These are phyloP conservation scores for Tolypocladium album DNA, from an alignment of 2,329 filamentous ascomycete species.

Conservation along the genomic window DNA sequence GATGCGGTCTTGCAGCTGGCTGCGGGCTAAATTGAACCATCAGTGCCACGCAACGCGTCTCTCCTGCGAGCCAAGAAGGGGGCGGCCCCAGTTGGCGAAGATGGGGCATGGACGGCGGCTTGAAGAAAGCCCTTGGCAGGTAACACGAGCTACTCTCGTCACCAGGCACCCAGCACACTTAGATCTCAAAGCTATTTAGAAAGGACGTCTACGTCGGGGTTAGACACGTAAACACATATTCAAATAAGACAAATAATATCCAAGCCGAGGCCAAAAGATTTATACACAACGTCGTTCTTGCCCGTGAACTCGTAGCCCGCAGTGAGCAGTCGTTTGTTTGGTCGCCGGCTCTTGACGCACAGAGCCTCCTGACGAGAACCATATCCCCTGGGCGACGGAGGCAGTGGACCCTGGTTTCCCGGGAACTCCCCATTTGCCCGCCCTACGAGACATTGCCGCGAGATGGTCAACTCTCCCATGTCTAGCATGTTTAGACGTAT, in stretches of 20 bases:
- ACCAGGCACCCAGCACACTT: no score
- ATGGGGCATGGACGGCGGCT: not conserved
- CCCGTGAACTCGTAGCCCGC: not conserved
- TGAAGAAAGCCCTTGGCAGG: not conserved
- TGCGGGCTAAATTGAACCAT: not conserved
- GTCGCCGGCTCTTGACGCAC: not conserved
- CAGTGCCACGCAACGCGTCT: not conserved
- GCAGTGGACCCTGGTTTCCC: not conserved
- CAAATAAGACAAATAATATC: not conserved
- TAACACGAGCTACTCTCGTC: not conserved
- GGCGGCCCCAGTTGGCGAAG: no score
- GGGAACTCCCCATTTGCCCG: not conserved
- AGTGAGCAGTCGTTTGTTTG: not conserved
- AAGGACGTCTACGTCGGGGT: not conserved
- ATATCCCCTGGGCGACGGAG: not conserved
- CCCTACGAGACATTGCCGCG: not conserved
- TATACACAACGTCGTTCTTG: slow-evolving; percentile 2
- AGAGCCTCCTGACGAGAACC: not conserved
- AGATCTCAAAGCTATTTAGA: not conserved
- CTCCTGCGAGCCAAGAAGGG: not conserved
- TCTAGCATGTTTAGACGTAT: not conserved
- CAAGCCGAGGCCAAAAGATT: not conserved
- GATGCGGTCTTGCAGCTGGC: not conserved
- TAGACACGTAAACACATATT: not conserved
- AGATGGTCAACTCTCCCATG: not conserved